A percentile compares a stretch with the other conserved stretches of the same genome.
phyloP scores from a whole-genome alignment of 2,329 filamentous ascomycete genomes.

The Corinectria fuckeliana region DNA sequence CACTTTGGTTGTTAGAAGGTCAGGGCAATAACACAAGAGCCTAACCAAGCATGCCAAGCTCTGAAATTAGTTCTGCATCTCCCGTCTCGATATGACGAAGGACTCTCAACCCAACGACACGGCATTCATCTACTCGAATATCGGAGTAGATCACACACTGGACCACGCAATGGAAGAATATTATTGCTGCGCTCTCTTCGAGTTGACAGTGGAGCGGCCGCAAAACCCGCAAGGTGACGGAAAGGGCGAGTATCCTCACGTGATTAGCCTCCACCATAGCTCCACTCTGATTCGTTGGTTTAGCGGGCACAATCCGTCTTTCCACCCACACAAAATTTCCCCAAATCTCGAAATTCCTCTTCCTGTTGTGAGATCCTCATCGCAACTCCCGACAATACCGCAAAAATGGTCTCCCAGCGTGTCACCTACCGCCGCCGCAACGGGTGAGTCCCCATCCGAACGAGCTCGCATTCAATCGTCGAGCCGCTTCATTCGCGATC shows the following conservation, averaged over 20 bases:
- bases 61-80: background rate
- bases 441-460: conserved; percentile 65
- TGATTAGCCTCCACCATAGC: conserved; percentile 14
- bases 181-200: conserved; percentile 8
- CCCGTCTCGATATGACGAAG: background rate
- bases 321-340: conserved; percentile 52
- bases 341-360: conserved; percentile 51
- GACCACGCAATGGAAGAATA: conserved; percentile 1
- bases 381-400: conserved; percentile 49
- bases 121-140: no score
- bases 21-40: no score
- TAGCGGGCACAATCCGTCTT: conserved; percentile 47
- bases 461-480: conserved; percentile 25
- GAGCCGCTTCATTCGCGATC: conserved; percentile 21
- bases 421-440: conserved; percentile 79
- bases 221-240: background rate
- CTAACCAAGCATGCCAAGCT: no score
- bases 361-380: conserved; percentile 46
- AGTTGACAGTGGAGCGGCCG: conserved; percentile 2
- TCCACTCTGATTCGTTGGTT: conserved; percentile 45
- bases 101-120: background rate
- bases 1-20: background rate
- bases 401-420: conserved; percentile 65
- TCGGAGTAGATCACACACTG: background rate
- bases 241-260: conserved; percentile 27